Evolutionary conservation across 306 rosid species (phyloP), one percentile per base, ranked within the genome.

Genomic region (Herpetospermum pedunculosum): DNA sequence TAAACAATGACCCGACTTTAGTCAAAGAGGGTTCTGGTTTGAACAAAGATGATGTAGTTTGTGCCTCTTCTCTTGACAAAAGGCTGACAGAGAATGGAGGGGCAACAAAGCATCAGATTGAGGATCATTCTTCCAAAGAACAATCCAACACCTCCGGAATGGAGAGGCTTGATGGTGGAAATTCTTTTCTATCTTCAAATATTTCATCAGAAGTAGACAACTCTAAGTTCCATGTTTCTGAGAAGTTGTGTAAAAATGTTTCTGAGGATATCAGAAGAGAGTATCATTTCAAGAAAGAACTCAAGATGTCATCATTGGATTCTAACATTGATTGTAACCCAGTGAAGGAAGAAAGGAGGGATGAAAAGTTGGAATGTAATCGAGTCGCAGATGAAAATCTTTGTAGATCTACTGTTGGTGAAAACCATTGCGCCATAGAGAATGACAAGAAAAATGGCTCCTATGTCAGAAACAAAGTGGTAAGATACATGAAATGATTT

Each of bases 301-400:
- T 74, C 71, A 68, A 63, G 85, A 79, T 75, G 78, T 70, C 86
- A 64, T 80, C 84, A 37, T 72, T 84, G 48, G 81, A 84, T 80
- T 75, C 81, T 38, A 81, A 72, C 57, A 77, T 78, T 14, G 21
- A 70, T 26, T 59, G 48, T 41, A 76, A 73, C 54, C 53, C 70
- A 29, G 75, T 75, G 52, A 40, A 53, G 13, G 77, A 72, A 44
- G 81, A 76, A 41, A 79, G 80, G 69, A 74, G 50, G 29, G 57
- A 76, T 30, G 70, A 68, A 29, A 38, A 62, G 77, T 76, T 70
- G 15, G 78, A 29, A 47, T 70, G 50, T 70, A 26, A 38, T 75
- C 72, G 18, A 70, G 81, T 23, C 48, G 26, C 48, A 54, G 82
- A 81, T 70, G 47, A 46, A 34, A 67, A 53, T 65, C 49, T 73